phyloP scores from a whole-genome alignment of 192 early-diverging fungal genomes.

The Linnemannia schmuckeri region DNA sequence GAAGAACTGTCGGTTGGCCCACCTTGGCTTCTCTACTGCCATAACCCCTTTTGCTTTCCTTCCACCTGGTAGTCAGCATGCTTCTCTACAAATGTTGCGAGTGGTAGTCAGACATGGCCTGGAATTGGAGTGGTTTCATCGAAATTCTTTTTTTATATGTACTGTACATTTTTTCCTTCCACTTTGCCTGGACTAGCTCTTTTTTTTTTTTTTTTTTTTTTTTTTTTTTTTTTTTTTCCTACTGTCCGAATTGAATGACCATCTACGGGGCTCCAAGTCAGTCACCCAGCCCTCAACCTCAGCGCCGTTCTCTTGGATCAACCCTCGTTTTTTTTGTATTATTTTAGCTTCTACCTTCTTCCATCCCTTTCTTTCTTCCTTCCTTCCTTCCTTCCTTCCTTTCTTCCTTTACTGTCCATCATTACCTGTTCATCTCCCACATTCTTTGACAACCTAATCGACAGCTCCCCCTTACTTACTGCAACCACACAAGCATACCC shows the following conservation, averaged over 20 bases:
- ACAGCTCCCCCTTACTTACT: neutral
- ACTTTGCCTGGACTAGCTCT: neutral
- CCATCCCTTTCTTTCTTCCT: neutral
- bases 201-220: neutral
- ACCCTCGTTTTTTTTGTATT: neutral
- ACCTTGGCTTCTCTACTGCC: too few species aligned
- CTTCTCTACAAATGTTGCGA: too few species aligned
- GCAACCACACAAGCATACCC: neutral
- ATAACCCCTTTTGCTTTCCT: too few species aligned
- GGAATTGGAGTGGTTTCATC: too few species aligned
- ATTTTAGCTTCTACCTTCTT: neutral
- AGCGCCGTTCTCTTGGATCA: neutral
- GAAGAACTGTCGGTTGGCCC: too few species aligned
- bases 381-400: neutral
- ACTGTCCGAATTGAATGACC: too few species aligned
- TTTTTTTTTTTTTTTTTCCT: neutral
- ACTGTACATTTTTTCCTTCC: too few species aligned
- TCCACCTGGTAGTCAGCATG: too few species aligned
- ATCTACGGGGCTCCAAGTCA: too few species aligned
- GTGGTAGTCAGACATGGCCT: too few species aligned
- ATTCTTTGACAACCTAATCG: neutral
- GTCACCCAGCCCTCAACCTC: too few species aligned
- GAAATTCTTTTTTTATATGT: too few species aligned
- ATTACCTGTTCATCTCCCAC: neutral
- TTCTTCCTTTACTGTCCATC: neutral